A percentile compares a stretch with the other conserved stretches of the same genome.
phyloP scores from a whole-genome alignment of 768 basidiomycete species.

The Ephemerocybe angulata region DNA sequence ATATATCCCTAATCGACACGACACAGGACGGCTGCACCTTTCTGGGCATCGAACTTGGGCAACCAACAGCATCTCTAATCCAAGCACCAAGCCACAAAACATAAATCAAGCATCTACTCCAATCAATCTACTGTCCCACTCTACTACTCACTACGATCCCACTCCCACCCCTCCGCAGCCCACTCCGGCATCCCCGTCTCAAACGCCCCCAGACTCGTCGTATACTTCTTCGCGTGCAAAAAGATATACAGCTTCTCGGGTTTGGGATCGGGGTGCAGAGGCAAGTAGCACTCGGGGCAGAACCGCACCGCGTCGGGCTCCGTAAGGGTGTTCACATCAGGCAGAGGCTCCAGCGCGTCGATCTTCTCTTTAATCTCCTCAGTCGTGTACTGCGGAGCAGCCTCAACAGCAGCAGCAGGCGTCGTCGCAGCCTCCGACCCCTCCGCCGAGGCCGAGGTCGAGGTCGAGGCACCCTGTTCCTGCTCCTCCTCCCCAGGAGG shows the following conservation, averaged over 20 bases:
- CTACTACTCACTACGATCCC: conserved; percentile 44
- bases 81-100: background rate
- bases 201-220: conserved; percentile 75
- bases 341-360: conserved; percentile 34
- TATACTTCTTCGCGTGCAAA: conserved; percentile 86
- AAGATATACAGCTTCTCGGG: conserved; percentile 94
- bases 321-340: conserved; percentile 34
- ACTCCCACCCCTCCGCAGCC: conserved; percentile 72
- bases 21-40: background rate
- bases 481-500: conserved; percentile 14
- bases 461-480: background rate
- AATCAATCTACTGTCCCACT: background rate
- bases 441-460: background rate
- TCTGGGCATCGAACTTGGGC: background rate
- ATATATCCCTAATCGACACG: conserved; percentile 9
- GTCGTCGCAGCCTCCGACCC: background rate
- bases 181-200: conserved; percentile 88
- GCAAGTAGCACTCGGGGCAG: conserved; percentile 90
- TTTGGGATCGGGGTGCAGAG: conserved; percentile 88
- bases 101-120: background rate
- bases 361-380: conserved; percentile 48
- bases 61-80: background rate
- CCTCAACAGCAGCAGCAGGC: background rate
- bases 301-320: conserved; percentile 52
- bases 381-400: conserved; percentile 16